Conservation (phyloP, 2,329 filamentous ascomycete species). For the Stachybotrys elegans region DNA sequence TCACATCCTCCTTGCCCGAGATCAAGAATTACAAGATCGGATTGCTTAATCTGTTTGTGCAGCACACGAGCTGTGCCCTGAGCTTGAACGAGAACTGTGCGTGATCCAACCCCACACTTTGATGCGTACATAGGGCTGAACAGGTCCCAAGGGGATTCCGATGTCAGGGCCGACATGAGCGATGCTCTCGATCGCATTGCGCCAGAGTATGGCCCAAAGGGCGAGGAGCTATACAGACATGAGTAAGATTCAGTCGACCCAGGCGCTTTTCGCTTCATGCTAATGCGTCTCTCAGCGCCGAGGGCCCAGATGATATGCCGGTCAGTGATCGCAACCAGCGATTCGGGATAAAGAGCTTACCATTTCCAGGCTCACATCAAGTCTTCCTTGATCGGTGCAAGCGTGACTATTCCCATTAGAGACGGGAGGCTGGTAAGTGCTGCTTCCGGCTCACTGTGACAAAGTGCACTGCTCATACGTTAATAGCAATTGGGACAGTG, state of each 20-base stretch:
- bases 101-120: slow-evolving; percentile 25
- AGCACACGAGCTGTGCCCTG: slow-evolving; percentile 90
- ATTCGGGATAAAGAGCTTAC: slow-evolving; percentile 1
- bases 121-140: neutral
- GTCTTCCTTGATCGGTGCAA: slow-evolving; percentile 81
- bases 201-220: slow-evolving; percentile 68
- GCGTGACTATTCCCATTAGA: slow-evolving; percentile 83
- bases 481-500: slow-evolving; percentile 65
- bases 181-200: slow-evolving; percentile 89
- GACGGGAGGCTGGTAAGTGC: slow-evolving; percentile 69
- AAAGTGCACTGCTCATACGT: too few species aligned
- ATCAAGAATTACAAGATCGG: slow-evolving; percentile 79
- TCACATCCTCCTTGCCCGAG: slow-evolving; percentile 70
- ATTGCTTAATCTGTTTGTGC: slow-evolving; percentile 82
- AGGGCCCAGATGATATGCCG: slow-evolving; percentile 93
- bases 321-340: slow-evolving; percentile 32
- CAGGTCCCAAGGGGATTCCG: slow-evolving; percentile 49
- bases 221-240: slow-evolving; percentile 75
- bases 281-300: slow-evolving; percentile 47
- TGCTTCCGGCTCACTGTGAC: too few species aligned
- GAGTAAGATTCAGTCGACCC: slow-evolving; percentile 20
- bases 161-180: slow-evolving; percentile 90
- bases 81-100: slow-evolving; percentile 85
- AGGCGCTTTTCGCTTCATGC: neutral
- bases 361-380: slow-evolving; percentile 76